Evolutionary conservation across 2,329 filamentous ascomycete species (phyloP).

Genomic region (Knufia petricola): DNA sequence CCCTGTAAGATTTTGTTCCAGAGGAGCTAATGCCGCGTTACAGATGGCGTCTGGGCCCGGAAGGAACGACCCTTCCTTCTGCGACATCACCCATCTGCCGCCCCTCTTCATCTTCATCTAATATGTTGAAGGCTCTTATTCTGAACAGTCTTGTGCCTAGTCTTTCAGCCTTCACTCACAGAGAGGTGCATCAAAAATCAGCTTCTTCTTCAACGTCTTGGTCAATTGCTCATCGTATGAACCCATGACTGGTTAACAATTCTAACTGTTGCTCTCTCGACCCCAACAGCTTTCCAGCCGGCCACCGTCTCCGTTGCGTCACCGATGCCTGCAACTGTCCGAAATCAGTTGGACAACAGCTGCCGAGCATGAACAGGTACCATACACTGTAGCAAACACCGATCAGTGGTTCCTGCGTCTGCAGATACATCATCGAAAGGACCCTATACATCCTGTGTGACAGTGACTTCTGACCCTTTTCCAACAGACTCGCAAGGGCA

Average conservation of each 20-base stretch:
- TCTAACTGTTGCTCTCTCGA: too few species aligned
- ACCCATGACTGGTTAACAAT: neutral
- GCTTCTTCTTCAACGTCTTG: neutral
- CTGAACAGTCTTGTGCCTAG: neutral
- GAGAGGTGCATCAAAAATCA: neutral
- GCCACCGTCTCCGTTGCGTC: conserved; percentile 1
- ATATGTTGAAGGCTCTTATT: neutral
- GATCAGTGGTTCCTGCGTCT: conserved; percentile 5
- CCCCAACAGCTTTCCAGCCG: neutral
- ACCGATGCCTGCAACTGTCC: neutral
- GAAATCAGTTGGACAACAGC: conserved; percentile 15
- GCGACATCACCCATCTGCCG: neutral
- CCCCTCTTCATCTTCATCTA: neutral
- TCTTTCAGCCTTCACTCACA: neutral
- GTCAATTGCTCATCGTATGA: neutral
- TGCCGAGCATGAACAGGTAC: conserved; percentile 19
- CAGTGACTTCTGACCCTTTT: neutral
- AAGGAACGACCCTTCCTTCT: conserved; percentile 4
- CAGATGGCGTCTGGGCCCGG: neutral
- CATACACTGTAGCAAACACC: conserved; percentile 16
- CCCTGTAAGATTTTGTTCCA: neutral
- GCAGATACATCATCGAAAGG: neutral
- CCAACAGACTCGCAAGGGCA: neutral
- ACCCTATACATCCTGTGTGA: neutral
- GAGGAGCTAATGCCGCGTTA: neutral